Base-by-base conservation (phyloP, 192 early-diverging fungal genomes). In the Backusella psychrophila region DNA sequence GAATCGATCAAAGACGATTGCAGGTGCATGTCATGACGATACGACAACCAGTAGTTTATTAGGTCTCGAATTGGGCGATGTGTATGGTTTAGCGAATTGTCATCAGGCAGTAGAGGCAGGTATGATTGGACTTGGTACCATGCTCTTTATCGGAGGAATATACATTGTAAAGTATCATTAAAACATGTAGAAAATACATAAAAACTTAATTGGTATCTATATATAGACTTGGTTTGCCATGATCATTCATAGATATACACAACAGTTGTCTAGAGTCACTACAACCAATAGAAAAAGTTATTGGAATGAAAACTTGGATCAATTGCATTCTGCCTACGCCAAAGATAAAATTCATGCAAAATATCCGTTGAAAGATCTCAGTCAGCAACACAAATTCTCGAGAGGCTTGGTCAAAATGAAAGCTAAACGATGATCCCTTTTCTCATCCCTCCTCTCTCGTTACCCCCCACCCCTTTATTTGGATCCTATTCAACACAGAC, bases 11-110 rank as follows among this genome's bases (percentile, higher is more conserved):
- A 69, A 77, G 21, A 59, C 75, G 1, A 39, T 72, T 23, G 42
- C 19, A 6, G 19, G 14, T 69, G 68, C 66, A 44, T 76, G 75
- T 41, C 35, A 69, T 11, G 17, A 63, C 56, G 56, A 29, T 63
- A 63, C 56, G 12, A 4, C 35, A 12, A 15, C 67, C 0, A 69
- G 21, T 41, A 69, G 52, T 6, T 75, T 79, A 42, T 34, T 79
- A 41, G 73, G 73, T 8, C 38, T 79, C 49, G 38, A 71, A 42
- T 23, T 75, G 36, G 78, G 78, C 9, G 42, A 79, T 14, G 71
- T 69, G 21, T 79, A 79, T 71, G 78, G 78, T 14, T 63, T 79
- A 21, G 69, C 78, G 11, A 79, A 79, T 39, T 79, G 78, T 42
- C 52, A 69, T 44, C 78, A 79, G 44, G 78, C 78, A 49, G 78